Conservation (phyloP, 495 filamentous ascomycete species). For the Penicillium steckii region DNA sequence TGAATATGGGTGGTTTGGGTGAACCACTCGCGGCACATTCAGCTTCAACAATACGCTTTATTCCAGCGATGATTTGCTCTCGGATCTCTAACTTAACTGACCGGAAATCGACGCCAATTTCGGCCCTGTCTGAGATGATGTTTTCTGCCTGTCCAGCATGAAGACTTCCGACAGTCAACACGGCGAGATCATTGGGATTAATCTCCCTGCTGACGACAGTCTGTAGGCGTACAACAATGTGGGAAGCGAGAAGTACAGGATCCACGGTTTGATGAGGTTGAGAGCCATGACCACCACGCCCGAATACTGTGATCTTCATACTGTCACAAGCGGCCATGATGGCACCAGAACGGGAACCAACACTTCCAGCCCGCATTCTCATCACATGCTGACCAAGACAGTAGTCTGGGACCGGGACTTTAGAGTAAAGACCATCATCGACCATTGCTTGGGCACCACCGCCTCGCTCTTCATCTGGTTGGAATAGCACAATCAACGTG, state of each 20-base stretch:
- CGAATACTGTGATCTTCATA: constrained; percentile 49
- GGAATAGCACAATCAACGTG: constrained; percentile 54
- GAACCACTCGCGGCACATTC: constrained; percentile 49
- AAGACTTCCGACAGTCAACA: constrained; percentile 51
- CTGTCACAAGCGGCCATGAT: constrained; percentile 52
- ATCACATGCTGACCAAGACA: constrained; percentile 54
- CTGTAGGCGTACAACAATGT: constrained; percentile 49
- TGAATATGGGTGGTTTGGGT: constrained; percentile 42
- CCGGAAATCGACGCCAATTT: constrained; percentile 48
- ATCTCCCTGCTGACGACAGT: constrained; percentile 51
- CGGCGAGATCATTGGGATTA: constrained; percentile 45
- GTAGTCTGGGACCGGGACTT: constrained; percentile 49
- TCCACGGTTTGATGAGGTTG: constrained; percentile 51
- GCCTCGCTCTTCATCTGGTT: constrained; percentile 53
- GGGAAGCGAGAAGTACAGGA: constrained; percentile 48
- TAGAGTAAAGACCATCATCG: constrained; percentile 48
- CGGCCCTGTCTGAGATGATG: constrained; percentile 48
- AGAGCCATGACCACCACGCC: constrained; percentile 52
- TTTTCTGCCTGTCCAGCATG: constrained; percentile 54
- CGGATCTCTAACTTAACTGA: constrained; percentile 40
- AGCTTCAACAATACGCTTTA: constrained; percentile 50
- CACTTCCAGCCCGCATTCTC: constrained; percentile 41
- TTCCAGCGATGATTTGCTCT: constrained; percentile 35
- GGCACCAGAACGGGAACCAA: constrained; percentile 37
- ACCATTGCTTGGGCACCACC: constrained; percentile 55